Base-by-base conservation (phyloP, 2,329 filamentous ascomycete genomes). In the Emergomyces orientalis region DNA sequence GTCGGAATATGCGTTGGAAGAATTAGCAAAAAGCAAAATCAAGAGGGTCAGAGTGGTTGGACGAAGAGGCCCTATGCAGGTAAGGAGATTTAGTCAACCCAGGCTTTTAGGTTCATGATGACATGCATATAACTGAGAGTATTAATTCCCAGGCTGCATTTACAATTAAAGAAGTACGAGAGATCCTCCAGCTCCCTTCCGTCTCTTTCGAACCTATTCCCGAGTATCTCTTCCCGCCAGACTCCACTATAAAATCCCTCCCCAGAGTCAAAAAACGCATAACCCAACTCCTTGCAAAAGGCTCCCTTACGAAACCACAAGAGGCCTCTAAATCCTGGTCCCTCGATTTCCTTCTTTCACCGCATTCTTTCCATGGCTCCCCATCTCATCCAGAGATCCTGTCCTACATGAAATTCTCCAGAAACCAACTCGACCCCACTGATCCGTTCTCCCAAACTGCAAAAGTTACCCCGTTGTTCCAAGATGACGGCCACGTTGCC, bases 101-200 rank as follows among this genome's bases (percentile, higher is more conserved):
- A 41, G 19, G 47, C 11, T 62, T 56, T 56, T n/a, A 39, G 13
- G 39, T 25, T 27, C 9, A 17, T 14, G 47, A 56, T 25, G 5
- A 37, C 19, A 47, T 17, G 61, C 9, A 37, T 43, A 61, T 51
- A 6, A 60, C 22, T 13, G 14, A 45, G 14, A 49, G 65, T 34
- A 64, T 63, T 7, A 63, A 60, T 45, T 45, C 3, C 30, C 60
- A 93, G 87, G 93, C 91, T 30, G 87, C 94, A 0, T 97, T 96
- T 70, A 97, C 93, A 0, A 96, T 96, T 73, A 97, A 97, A 75
- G 94, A 99, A 78, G 79, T 91, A 19, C 86, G 94, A 43, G 94
- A 99, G 75, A 79, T 99, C 3, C 86, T 96, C 77, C 88, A 89
- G 59, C 81, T 97, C 2, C 83, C 85, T 0, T 79, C 79, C 0